A percentile compares a stretch with the other conserved stretches of the same genome.
phyloP scores from a whole-genome alignment of 495 filamentous ascomycete genomes.

The Lophium mytilinum region DNA sequence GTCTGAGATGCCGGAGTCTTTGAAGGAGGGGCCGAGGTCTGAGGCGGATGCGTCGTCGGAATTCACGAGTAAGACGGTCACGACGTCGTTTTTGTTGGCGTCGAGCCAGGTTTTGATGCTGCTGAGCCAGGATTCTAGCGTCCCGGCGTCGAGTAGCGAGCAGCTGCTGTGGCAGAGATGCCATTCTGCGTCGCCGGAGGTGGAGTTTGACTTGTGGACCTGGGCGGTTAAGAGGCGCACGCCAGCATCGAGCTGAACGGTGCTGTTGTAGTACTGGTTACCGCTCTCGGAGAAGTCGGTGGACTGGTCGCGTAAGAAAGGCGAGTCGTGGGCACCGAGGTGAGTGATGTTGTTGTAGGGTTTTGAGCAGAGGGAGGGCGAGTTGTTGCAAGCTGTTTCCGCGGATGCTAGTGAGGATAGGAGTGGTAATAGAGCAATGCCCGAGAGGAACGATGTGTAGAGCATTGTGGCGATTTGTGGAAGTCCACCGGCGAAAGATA shows the following conservation, averaged over 20 bases:
- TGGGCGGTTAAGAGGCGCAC: slow-evolving; percentile 34
- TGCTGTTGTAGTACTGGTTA: slow-evolving; percentile 35
- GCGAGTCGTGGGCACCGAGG: slow-evolving; percentile 56
- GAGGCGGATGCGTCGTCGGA: slow-evolving; percentile 24
- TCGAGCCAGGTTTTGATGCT: slow-evolving; percentile 34
- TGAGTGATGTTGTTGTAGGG: slow-evolving; percentile 55
- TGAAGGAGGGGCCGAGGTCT: slow-evolving; percentile 24
- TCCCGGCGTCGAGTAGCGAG: slow-evolving; percentile 30
- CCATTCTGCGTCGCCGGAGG: slow-evolving; percentile 17
- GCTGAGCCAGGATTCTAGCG: slow-evolving; percentile 25
- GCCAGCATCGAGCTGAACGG: slow-evolving; percentile 32
- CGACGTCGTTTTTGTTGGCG: slow-evolving; percentile 33
- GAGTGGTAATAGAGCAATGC: slow-evolving; percentile 12
- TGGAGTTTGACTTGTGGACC: slow-evolving; percentile 25
- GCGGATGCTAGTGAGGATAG: slow-evolving; percentile 14
- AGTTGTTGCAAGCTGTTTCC: slow-evolving; percentile 50
- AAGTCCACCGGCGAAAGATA: not conserved
- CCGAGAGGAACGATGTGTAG: not conserved
- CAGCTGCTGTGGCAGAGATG: slow-evolving; percentile 35
- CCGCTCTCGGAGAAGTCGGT: slow-evolving; percentile 32
- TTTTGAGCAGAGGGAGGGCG: slow-evolving; percentile 49
- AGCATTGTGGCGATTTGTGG: not conserved
- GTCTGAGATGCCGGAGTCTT: slow-evolving; percentile 25
- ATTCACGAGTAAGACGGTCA: slow-evolving; percentile 36
- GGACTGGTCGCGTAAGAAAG: slow-evolving; percentile 46